Evolutionary conservation across 495 filamentous ascomycete species (phyloP).

Genomic region (Aspergillus biplanus): DNA sequence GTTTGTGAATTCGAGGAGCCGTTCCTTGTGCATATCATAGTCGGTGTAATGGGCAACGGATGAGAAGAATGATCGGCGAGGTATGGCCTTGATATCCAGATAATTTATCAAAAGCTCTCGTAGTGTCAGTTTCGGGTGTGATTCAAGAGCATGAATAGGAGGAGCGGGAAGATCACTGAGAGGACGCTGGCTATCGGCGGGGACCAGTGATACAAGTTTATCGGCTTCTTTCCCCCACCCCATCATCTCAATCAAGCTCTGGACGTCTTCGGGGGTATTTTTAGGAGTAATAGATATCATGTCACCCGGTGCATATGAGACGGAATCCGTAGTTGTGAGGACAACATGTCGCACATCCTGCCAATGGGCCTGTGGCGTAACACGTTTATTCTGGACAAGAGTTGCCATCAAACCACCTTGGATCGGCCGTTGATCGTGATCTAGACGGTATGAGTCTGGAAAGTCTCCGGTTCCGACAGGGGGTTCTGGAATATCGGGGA

Average conservation of each 20-base stretch:
- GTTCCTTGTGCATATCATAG: slow-evolving; percentile 74
- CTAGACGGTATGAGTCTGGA: slow-evolving; percentile 45
- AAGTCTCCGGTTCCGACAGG: slow-evolving; percentile 19
- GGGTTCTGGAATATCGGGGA: slow-evolving; percentile 8
- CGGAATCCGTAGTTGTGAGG: slow-evolving; percentile 51
- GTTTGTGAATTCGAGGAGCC: slow-evolving; percentile 79
- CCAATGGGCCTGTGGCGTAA: slow-evolving; percentile 81
- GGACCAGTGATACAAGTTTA: slow-evolving; percentile 54
- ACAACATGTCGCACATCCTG: slow-evolving; percentile 88
- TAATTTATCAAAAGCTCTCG: slow-evolving; percentile 77
- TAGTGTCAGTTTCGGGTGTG: slow-evolving; percentile 62
- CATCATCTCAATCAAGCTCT: slow-evolving; percentile 74
- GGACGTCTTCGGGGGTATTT: slow-evolving; percentile 79
- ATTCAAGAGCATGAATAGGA: slow-evolving; percentile 47
- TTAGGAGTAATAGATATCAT: slow-evolving; percentile 81
- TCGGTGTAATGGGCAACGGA: slow-evolving; percentile 71
- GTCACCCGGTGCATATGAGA: slow-evolving; percentile 69
- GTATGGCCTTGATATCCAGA: slow-evolving; percentile 86
- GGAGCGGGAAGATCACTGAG: slow-evolving; percentile 35
- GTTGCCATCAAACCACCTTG: slow-evolving; percentile 49
- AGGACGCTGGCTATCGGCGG: slow-evolving; percentile 26
- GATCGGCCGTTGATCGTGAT: slow-evolving; percentile 54
- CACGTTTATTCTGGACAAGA: slow-evolving; percentile 61
- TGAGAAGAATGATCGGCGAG: slow-evolving; percentile 82
- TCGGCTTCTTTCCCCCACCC: slow-evolving; percentile 76